Evolutionary conservation across 116 monocot genomes (phyloP).

Genomic region (Posidonia oceanica): DNA sequence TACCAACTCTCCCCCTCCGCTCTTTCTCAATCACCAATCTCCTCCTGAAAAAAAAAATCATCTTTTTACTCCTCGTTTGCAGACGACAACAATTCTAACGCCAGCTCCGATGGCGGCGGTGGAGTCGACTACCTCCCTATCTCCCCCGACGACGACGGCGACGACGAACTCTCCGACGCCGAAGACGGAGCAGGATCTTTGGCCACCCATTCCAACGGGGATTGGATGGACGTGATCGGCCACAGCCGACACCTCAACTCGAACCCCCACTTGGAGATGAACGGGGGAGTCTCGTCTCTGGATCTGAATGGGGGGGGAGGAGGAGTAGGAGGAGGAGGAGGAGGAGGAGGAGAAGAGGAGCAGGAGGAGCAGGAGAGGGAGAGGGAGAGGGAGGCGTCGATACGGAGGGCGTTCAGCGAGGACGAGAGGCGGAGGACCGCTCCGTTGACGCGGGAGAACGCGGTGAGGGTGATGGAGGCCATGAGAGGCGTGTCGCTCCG

Average conservation of each 20-base stretch:
- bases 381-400: conserved; percentile 42
- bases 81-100: background rate
- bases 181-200: background rate
- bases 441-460: conserved; percentile 42
- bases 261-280: background rate
- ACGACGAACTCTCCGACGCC: background rate
- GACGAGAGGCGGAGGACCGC: conserved; percentile 53
- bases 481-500: conserved; percentile 56
- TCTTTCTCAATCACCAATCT: background rate
- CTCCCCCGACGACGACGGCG: background rate
- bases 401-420: conserved; percentile 44
- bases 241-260: background rate
- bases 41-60: too few species aligned
- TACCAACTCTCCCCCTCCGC: background rate
- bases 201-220: background rate
- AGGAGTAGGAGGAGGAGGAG: background rate
- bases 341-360: conserved; percentile 4
- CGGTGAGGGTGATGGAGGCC: conserved; percentile 44
- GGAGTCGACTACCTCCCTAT: conserved; percentile 4
- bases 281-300: conserved; percentile 20
- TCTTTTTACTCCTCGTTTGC: background rate
- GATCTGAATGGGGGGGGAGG: conserved; percentile 25
- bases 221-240: too few species aligned
- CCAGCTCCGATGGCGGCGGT: background rate
- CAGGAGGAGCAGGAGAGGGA: conserved; percentile 30